Conservation (phyloP, 2,329 filamentous ascomycete species). For the Verticillium zaregamsianum region DNA sequence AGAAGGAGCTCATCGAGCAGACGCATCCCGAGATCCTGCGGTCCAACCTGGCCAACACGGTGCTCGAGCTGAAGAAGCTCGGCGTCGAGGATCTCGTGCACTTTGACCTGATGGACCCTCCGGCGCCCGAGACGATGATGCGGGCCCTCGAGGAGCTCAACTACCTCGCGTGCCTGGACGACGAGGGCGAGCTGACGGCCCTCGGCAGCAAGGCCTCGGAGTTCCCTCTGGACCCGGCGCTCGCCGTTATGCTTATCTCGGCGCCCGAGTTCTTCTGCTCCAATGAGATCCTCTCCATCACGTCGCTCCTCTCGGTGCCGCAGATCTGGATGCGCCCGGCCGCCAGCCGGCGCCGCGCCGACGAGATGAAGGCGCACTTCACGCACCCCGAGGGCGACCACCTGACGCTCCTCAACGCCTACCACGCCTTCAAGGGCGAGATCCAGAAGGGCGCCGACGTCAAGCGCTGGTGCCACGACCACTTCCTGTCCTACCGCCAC, state of each 20-base stretch:
- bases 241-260: conserved; percentile 97
- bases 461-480: conserved; percentile 94
- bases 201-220: conserved; percentile 87
- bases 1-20: conserved; percentile 96
- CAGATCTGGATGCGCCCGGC: conserved; percentile 90
- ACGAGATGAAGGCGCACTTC: conserved; percentile 96
- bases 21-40: conserved; percentile 94
- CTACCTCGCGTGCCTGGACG: conserved; percentile 92
- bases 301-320: conserved; percentile 87
- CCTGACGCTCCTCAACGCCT: conserved; percentile 92
- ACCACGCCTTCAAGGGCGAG: conserved; percentile 89
- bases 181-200: conserved; percentile 87
- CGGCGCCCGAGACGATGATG: conserved; percentile 97
- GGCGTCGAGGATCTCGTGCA: conserved; percentile 94
- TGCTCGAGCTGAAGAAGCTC: conserved; percentile 94
- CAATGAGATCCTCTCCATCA: conserved; percentile 95
- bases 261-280: conserved; percentile 98
- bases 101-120: conserved; percentile 98
- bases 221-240: conserved; percentile 87
- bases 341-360: conserved; percentile 80
- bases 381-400: conserved; percentile 93
- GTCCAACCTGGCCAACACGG: conserved; percentile 91
- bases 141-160: conserved; percentile 95
- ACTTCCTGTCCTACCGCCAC: conserved; percentile 87
- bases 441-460: conserved; percentile 61